Evolutionary conservation across 306 rosid species (phyloP).

Genomic region (Fragaria ananassa): DNA sequence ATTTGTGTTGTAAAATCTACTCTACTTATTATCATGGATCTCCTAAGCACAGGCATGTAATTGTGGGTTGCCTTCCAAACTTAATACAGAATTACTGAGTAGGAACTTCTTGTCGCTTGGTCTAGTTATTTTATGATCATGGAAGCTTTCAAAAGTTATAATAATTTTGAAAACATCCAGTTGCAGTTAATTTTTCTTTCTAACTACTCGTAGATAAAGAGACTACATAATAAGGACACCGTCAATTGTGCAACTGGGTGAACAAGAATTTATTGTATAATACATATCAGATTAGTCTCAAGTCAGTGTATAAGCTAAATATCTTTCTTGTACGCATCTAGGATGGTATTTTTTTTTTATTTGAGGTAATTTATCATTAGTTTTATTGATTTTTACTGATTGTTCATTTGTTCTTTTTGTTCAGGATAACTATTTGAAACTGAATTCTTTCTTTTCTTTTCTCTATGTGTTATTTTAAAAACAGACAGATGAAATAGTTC

Average conservation of each 20-base stretch:
- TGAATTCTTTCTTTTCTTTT: background rate
- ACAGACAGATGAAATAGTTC: constrained; percentile 84
- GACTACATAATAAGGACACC: background rate
- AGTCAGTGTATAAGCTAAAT: background rate
- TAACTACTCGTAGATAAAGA: background rate
- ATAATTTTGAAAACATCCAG: background rate
- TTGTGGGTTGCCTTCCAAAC: background rate
- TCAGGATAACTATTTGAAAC: background rate
- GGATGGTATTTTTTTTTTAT: background rate
- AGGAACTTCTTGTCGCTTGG: background rate
- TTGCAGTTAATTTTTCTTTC: background rate
- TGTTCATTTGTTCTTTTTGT: background rate
- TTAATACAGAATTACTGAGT: background rate
- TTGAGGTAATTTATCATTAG: background rate
- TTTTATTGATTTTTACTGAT: background rate
- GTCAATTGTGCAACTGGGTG: background rate
- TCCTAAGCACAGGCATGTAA: background rate
- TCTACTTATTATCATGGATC: background rate
- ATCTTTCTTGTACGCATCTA: background rate
- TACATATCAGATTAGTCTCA: background rate
- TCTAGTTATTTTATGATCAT: background rate
- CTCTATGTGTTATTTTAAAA: constrained; percentile 11
- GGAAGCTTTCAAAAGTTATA: no score
- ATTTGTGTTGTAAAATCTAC: background rate
- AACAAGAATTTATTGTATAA: background rate